A percentile compares a stretch with the other conserved stretches of the same genome.
Conservation (phyloP, 1,284 basidiomycete species). For the Sporisorium sorghi region DNA sequence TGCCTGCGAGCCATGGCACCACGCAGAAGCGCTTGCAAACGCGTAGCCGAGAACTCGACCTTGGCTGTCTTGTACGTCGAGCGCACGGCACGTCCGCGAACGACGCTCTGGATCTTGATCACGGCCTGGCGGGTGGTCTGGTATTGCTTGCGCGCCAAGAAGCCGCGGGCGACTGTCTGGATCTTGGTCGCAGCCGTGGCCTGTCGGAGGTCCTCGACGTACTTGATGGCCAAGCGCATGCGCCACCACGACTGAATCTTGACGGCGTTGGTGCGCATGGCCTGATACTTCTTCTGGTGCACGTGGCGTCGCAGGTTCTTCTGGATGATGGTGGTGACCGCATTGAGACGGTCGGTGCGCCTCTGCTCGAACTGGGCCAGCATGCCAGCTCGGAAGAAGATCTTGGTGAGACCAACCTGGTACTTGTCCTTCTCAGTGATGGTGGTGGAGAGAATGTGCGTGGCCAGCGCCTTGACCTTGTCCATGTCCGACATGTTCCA, state of each 20-base stretch:
- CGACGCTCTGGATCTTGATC: constrained; percentile 81
- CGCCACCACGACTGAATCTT: constrained; percentile 95
- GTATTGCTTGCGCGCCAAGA: constrained; percentile 80
- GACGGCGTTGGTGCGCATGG: constrained; percentile 80
- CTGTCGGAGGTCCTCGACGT: constrained; percentile 79
- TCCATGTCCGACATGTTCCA: constrained; percentile 75
- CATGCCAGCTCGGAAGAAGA: constrained; percentile 99
- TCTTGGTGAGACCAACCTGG: constrained; percentile 95
- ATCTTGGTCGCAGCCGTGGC: constrained; percentile 82
- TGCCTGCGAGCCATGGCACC: constrained; percentile 79
- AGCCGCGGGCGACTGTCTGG: constrained; percentile 80
- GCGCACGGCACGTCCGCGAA: constrained; percentile 84
- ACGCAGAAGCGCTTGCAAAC: constrained; percentile 86
- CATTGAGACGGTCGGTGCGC: constrained; percentile 86
- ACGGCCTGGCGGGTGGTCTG: constrained; percentile 77
- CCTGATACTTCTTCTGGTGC: constrained; percentile 83
- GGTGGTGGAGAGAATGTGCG: constrained; percentile 83
- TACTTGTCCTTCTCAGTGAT: constrained; percentile 95
- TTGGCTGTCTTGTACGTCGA: constrained; percentile 76
- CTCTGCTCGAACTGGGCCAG: constrained; percentile 94
- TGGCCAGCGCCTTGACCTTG: constrained; percentile 77
- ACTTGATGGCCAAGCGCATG: constrained; percentile 79
- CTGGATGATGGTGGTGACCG: constrained; percentile 92
- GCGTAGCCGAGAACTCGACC: constrained; percentile 77
- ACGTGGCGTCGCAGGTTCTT: constrained; percentile 92